Conservation (phyloP, 2,329 filamentous ascomycete species). For the Monosporascus sp. region DNA sequence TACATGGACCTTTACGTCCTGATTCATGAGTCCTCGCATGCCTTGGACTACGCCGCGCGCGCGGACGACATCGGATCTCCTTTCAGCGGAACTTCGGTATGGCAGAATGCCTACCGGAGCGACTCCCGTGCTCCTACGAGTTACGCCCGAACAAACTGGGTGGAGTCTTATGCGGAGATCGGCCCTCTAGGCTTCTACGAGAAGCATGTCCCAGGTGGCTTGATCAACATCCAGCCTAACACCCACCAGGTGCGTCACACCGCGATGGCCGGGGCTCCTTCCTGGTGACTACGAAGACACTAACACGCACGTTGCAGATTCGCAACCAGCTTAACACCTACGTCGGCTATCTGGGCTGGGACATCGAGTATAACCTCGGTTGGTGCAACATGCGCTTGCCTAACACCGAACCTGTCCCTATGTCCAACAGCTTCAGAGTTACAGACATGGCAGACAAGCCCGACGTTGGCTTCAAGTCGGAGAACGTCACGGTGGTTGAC, state of each 20-base stretch:
- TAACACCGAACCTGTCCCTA: background rate
- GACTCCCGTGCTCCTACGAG: slow-evolving; percentile 11
- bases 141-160: slow-evolving; percentile 16
- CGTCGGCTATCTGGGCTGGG: background rate
- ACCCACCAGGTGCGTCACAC: slow-evolving; percentile 10
- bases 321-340: background rate
- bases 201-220: slow-evolving; percentile 20
- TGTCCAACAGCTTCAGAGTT: background rate
- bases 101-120: slow-evolving; percentile 14
- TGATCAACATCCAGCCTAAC: slow-evolving; percentile 17
- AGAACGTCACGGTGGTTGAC: background rate
- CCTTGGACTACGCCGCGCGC: slow-evolving; percentile 10
- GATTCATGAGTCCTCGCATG: slow-evolving; percentile 18
- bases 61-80: slow-evolving; percentile 9
- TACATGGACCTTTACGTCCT: slow-evolving; percentile 2
- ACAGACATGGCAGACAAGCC: background rate
- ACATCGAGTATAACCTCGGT: background rate
- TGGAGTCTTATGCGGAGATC: slow-evolving; percentile 23
- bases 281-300: background rate
- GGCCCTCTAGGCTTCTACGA: slow-evolving; percentile 19
- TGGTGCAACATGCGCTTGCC: background rate
- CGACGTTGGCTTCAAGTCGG: background rate
- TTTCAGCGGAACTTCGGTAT: slow-evolving; percentile 12
- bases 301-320: background rate
- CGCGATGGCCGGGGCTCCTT: background rate